phyloP scores from a whole-genome alignment of 164 flowering plant species.

The Akebia trifoliata region DNA sequence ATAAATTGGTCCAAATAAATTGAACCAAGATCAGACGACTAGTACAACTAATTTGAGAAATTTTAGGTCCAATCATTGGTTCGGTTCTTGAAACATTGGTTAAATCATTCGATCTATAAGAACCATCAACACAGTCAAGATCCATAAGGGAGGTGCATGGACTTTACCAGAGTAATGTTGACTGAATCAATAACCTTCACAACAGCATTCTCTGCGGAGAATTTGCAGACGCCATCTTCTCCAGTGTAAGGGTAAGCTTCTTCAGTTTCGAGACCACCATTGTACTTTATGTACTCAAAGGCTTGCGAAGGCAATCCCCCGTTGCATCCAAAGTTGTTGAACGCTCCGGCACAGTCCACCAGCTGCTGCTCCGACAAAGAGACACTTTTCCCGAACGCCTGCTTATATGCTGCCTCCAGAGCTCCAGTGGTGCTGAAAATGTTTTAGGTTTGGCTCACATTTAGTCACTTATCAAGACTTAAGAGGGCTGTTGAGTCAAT shows the following conservation, averaged over 20 bases:
- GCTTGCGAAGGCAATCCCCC: slow-evolving; percentile 99
- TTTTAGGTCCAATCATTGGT: too few species aligned
- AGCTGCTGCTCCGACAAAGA: slow-evolving; percentile 98
- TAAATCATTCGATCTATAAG: neutral
- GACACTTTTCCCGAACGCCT: slow-evolving; percentile 69
- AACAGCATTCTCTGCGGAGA: slow-evolving; percentile 54
- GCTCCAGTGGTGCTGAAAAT: slow-evolving; percentile 91
- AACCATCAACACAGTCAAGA: neutral
- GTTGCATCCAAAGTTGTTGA: slow-evolving; percentile 90
- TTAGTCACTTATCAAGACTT: too few species aligned
- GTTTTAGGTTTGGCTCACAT: neutral
- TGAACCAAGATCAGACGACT: too few species aligned
- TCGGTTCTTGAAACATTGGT: too few species aligned
- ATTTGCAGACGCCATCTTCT: slow-evolving; percentile 73
- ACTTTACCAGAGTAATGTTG: slow-evolving; percentile 71
- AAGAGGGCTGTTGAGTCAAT: too few species aligned
- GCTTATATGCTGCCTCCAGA: slow-evolving; percentile 91
- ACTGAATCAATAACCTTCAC: slow-evolving; percentile 71
- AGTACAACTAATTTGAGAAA: too few species aligned
- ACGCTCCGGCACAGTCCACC: slow-evolving; percentile 87
- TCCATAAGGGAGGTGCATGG: neutral
- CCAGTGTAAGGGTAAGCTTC: slow-evolving; percentile 89
- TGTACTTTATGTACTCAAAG: slow-evolving; percentile 88
- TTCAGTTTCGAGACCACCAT: slow-evolving; percentile 95
- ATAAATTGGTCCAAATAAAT: too few species aligned